Evolutionary conservation across 1,284 basidiomycete species (phyloP).

Genomic region (Fistulina hepatica): DNA sequence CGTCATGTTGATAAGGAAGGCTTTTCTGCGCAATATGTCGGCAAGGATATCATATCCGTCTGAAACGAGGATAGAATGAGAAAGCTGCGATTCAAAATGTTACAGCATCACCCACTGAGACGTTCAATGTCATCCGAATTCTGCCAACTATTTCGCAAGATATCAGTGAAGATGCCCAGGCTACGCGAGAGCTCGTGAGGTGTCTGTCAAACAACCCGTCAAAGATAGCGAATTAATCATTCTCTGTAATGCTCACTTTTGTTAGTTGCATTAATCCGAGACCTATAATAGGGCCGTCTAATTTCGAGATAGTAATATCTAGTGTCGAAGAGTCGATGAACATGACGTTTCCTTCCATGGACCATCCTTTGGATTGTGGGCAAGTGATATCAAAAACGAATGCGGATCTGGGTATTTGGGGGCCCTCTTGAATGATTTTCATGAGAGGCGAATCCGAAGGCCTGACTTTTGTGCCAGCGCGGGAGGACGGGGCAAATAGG

Average conservation of each 20-base stretch:
- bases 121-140: slow-evolving; percentile 89
- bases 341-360: slow-evolving; percentile 47
- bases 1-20: slow-evolving; percentile 64
- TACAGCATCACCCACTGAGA: slow-evolving; percentile 41
- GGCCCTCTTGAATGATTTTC: slow-evolving; percentile 44
- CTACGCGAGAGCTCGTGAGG: slow-evolving; percentile 64
- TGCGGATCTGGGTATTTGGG: slow-evolving; percentile 32
- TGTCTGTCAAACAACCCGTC: slow-evolving; percentile 33
- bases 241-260: slow-evolving; percentile 32
- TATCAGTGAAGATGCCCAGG: slow-evolving; percentile 65
- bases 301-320: slow-evolving; percentile 72
- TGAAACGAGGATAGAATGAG: slow-evolving; percentile 25
- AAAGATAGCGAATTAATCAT: slow-evolving; percentile 3
- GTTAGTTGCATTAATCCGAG: slow-evolving; percentile 75
- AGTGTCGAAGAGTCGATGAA: slow-evolving; percentile 51
- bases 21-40: slow-evolving; percentile 63
- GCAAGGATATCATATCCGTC: slow-evolving; percentile 84
- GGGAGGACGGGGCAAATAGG: slow-evolving; percentile 25
- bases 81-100: slow-evolving; percentile 2
- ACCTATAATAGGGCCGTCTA: slow-evolving; percentile 73
- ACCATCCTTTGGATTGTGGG: slow-evolving; percentile 19
- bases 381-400: slow-evolving; percentile 44
- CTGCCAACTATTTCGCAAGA: slow-evolving; percentile 78
- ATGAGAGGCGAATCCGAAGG: slow-evolving; percentile 30
- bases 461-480: slow-evolving; percentile 20